Base-by-base conservation (phyloP, 2,329 filamentous ascomycete genomes). In the Cladosporium sp. region DNA sequence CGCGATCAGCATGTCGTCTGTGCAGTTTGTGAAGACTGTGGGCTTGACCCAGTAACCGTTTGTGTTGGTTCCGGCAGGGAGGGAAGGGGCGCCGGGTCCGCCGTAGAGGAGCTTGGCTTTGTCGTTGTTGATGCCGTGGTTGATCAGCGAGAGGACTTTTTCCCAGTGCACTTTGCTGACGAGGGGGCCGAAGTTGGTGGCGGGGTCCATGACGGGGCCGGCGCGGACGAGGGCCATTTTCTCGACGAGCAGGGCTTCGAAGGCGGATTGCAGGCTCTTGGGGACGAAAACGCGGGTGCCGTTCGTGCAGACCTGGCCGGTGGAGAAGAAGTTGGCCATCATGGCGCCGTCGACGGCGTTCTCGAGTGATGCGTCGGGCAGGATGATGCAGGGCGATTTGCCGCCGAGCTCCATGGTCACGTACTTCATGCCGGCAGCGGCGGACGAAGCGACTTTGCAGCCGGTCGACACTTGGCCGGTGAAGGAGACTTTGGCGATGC, bases 301-400 rank as follows among this genome's bases (percentile, higher is more conserved):
- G 72, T 96, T 96, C 52, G 92, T 96, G 81, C 92, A 96, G 52
- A 96, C 91, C 74, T 96, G 92, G 30, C 92, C 92, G 0, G 89
- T 89, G 65, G 88, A 92, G 80, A 89, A 96, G 77, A 96, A 96
- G 74, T 96, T 96, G 67, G 91, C 92, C 80, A 95, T 90, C 88
- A 96, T 92, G 63, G 90, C 91, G 30, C 90, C 88, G 68, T 96
- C 88, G 36, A 90, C 92, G n/a, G 92, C 92, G 67, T 85, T 84
- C 47, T 90, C 86, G 19, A 93, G 74, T 54, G 90, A 84, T 15
- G 88, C 89, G 68, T 95, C 91, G 1, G 89, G 89, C 1, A 96
- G 84, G 49, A 96, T 81, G 52, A 96, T 79, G 42, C 91, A 79
- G 0, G 91, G 89, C 61, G 87, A 91, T 77, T 96, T 96, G 51